phyloP scores from a whole-genome alignment of 768 basidiomycete genomes.

The Xerocomus spinulosus region DNA sequence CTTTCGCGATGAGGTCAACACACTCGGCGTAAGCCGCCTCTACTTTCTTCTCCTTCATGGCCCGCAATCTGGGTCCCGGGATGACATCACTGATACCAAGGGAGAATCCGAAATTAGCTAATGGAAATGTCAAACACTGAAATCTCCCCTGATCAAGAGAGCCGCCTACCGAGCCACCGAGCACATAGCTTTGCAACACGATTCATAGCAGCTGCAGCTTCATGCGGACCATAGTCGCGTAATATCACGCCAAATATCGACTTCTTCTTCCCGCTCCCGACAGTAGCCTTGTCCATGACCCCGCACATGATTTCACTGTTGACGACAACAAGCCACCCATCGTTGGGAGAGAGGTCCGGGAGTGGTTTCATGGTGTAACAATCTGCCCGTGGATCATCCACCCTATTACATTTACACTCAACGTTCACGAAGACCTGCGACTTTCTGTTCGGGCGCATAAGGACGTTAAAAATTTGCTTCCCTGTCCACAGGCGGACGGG shows the following conservation, averaged over 20 bases:
- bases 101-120: constrained; percentile 96
- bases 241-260: constrained; percentile 98
- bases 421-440: constrained; percentile 89
- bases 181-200: constrained; percentile 93
- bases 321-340: constrained; percentile 94
- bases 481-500: constrained; percentile 95
- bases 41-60: constrained; percentile 80
- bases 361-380: constrained; percentile 65
- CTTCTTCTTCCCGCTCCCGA: constrained; percentile 98
- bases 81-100: constrained; percentile 98
- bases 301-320: constrained; percentile 99
- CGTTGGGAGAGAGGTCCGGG: constrained; percentile 90
- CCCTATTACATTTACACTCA: constrained; percentile 91
- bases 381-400: constrained; percentile 64
- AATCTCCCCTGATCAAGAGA: not conserved
- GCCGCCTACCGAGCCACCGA: constrained; percentile 76
- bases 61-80: constrained; percentile 79
- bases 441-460: constrained; percentile 89
- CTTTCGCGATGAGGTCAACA: constrained; percentile 78
- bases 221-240: constrained; percentile 92
- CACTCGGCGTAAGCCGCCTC: constrained; percentile 87
- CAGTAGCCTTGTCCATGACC: constrained; percentile 96
- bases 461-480: constrained; percentile 96
- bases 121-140: constrained; percentile 3
- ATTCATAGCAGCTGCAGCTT: constrained; percentile 94